These are phyloP conservation scores for Yamadazyma philogaea DNA, from an alignment of 805 yeast genomes.

Conservation along the genomic window DNA sequence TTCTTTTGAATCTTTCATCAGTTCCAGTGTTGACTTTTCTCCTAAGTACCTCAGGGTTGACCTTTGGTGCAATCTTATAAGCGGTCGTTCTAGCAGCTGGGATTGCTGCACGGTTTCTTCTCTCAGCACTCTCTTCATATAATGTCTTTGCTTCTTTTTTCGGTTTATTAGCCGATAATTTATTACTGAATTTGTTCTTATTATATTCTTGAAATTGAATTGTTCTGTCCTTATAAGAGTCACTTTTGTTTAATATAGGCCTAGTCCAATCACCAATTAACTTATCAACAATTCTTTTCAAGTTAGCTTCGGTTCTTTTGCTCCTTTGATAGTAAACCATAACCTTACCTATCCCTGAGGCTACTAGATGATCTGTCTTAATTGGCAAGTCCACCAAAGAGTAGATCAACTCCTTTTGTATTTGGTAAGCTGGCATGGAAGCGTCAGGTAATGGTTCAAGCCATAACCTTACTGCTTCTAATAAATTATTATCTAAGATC, in stretches of 20 bases:
- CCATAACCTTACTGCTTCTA: constrained; percentile 95
- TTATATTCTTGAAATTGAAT: constrained; percentile 70
- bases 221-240: constrained; percentile 84
- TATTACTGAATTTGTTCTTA: constrained; percentile 48
- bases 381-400: constrained; percentile 80
- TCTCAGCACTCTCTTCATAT: constrained; percentile 85
- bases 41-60: constrained; percentile 49
- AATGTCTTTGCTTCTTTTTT: constrained; percentile 49
- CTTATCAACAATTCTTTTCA: constrained; percentile 86
- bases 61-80: constrained; percentile 86
- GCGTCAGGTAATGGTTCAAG: constrained; percentile 98
- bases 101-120: constrained; percentile 92
- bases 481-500: constrained; percentile 85
- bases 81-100: constrained; percentile 90
- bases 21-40: constrained; percentile 32
- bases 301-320: constrained; percentile 79
- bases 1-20: constrained; percentile 79
- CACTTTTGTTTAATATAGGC: constrained; percentile 94
- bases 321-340: constrained; percentile 90
- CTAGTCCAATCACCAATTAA: constrained; percentile 97
- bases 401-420: constrained; percentile 80
- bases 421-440: constrained; percentile 94
- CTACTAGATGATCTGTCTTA: constrained; percentile 92
- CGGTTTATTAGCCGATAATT: constrained; percentile 30
- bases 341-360: constrained; percentile 91